Base-by-base conservation (phyloP, 345 rosid species). In the Chamaenerion angustifolium region DNA sequence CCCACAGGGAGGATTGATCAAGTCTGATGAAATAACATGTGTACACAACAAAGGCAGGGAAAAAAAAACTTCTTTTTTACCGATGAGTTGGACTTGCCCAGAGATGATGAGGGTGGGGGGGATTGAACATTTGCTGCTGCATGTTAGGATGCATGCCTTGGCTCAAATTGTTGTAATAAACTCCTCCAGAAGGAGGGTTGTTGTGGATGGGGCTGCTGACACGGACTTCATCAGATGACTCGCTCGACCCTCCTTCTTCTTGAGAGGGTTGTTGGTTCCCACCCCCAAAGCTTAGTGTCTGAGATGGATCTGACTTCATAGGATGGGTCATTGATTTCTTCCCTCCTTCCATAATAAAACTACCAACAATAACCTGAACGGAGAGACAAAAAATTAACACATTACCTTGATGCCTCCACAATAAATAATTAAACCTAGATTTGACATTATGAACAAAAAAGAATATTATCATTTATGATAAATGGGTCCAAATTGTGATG, bases 361-460 rank as follows among this genome's bases (percentile, higher is more conserved):
- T 87, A 55, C 96, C 98, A 27, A 87, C 78, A 46, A 87, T 80
- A 13, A 90, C 71, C 98, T 90, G 70, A n/a, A 27, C 8, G n/a
- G 3, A n/a, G 40, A 12, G n/a, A 12, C 5, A 25, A 12, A 23
- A n/a, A n/a, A n/a, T n/a, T n/a, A n/a, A n/a, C n/a, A n/a, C n/a
- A n/a, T n/a, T n/a, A n/a, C n/a, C n/a, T n/a, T n/a, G n/a, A n/a
- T n/a, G n/a, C n/a, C n/a, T n/a, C n/a, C n/a, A n/a, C n/a, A n/a
- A n/a, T n/a, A n/a, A n/a, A n/a, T n/a, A n/a, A n/a, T n/a, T n/a
- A n/a, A n/a, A n/a, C n/a, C n/a, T n/a, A n/a, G n/a, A n/a, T n/a
- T n/a, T n/a, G n/a, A n/a, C n/a, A n/a, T n/a, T n/a, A n/a, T n/a
- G n/a, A n/a, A n/a, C n/a, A n/a, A n/a, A n/a, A n/a, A n/a, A n/a